These are phyloP conservation scores for Amyloporia xantha DNA, from an alignment of 768 basidiomycete genomes.

Conservation along the genomic window DNA sequence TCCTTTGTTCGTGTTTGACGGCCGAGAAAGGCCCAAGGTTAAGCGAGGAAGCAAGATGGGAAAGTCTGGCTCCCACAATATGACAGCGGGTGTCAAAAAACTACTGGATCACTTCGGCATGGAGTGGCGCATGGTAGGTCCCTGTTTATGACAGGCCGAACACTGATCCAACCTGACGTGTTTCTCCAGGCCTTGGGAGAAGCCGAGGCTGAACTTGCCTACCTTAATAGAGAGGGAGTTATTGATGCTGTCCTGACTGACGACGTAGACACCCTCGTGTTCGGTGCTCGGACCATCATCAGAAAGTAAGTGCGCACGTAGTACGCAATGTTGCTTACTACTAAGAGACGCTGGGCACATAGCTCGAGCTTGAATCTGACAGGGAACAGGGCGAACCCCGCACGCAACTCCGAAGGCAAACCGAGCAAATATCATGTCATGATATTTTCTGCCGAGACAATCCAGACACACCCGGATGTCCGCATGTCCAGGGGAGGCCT, in stretches of 20 bases:
- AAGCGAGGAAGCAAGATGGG: constrained; percentile 32
- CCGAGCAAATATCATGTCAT: constrained; percentile 18
- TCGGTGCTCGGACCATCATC: constrained; percentile 37
- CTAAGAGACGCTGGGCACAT: neutral
- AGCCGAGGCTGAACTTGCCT: constrained; percentile 44
- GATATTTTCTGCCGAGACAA: constrained; percentile 19
- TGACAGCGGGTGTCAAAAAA: constrained; percentile 16
- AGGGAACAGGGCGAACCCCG: constrained; percentile 22
- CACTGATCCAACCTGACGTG: too few species aligned
- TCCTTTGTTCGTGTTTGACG: constrained; percentile 43
- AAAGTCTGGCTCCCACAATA: constrained; percentile 19
- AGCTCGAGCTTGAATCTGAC: constrained; percentile 18
- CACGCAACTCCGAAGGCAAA: constrained; percentile 21
- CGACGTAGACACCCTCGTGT: constrained; percentile 41
- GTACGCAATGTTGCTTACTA: neutral
- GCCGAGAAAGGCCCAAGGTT: constrained; percentile 32
- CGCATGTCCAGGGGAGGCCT: constrained; percentile 24
- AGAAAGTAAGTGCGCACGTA: constrained; percentile 29
- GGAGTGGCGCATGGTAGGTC: constrained; percentile 23
- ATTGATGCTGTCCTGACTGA: constrained; percentile 45
- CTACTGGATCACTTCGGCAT: constrained; percentile 22
- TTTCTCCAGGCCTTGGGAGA: constrained; percentile 38
- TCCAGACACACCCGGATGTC: constrained; percentile 19
- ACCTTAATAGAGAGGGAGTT: constrained; percentile 30
- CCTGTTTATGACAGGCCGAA: too few species aligned